Percentiles rank a stretch among this genome's conserved stretches.
Evolutionary conservation across 805 yeast genomes (phyloP).

Genomic region (Lachancea sp.): DNA sequence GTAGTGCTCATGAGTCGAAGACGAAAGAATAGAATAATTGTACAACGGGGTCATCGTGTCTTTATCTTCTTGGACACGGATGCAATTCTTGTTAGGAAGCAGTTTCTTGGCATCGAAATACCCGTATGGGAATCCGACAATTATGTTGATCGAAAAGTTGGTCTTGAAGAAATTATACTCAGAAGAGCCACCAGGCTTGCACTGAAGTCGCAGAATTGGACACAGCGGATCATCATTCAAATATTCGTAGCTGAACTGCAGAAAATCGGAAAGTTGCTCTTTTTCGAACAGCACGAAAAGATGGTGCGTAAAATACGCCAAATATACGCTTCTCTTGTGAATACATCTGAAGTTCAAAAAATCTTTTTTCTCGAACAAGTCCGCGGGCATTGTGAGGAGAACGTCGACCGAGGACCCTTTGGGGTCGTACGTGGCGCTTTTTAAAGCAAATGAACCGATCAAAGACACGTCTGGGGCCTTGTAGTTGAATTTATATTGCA

Average conservation of each 20-base stretch:
- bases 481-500: conserved; percentile 67
- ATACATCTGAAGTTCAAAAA: conserved; percentile 83
- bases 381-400: conserved; percentile 72
- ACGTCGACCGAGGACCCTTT: conserved; percentile 70
- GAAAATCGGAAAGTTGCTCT: conserved; percentile 41
- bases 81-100: conserved; percentile 73
- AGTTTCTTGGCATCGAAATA: conserved; percentile 70
- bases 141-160: conserved; percentile 61
- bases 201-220: conserved; percentile 64
- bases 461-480: conserved; percentile 67
- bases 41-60: conserved; percentile 77
- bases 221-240: conserved; percentile 70
- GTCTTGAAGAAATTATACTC: conserved; percentile 61
- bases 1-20: conserved; percentile 61
- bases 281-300: conserved; percentile 48
- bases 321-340: conserved; percentile 82
- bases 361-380: conserved; percentile 77
- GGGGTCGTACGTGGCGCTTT: conserved; percentile 65
- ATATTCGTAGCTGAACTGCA: conserved; percentile 55
- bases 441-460: conserved; percentile 85
- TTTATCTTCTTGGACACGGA: conserved; percentile 54
- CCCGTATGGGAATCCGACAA: conserved; percentile 67
- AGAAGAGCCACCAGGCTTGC: conserved; percentile 27
- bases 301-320: conserved; percentile 69
- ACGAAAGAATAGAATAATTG: conserved; percentile 72